Conservation (phyloP, 2,329 filamentous ascomycete species). For the Trichocomaceae sp. region DNA sequence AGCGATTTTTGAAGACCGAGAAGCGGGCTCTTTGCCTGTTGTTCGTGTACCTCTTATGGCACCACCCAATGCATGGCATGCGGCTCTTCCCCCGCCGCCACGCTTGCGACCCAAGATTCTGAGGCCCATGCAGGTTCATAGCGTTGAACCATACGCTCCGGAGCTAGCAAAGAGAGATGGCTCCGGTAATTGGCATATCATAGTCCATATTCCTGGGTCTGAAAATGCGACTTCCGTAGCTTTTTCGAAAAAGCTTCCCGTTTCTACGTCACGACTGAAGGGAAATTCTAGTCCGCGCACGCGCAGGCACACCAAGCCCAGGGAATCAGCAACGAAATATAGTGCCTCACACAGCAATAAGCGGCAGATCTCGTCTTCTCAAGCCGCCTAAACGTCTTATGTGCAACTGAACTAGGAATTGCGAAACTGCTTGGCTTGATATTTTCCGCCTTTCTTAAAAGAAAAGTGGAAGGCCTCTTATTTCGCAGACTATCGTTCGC, state of each 20-base stretch:
- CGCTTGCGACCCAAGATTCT: conserved; percentile 40
- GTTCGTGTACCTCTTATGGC: conserved; percentile 60
- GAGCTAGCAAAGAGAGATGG: conserved; percentile 32
- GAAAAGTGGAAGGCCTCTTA: too few relatives aligned
- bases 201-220: conserved; percentile 45
- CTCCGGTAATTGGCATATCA: conserved; percentile 31
- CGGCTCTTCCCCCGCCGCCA: conserved; percentile 39
- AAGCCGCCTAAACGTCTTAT: conserved; percentile 16
- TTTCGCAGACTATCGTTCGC: too few relatives aligned
- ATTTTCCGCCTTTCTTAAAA: background rate
- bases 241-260: conserved; percentile 29
- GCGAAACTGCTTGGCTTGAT: background rate
- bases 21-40: conserved; percentile 69
- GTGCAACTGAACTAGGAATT: conserved; percentile 16
- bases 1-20: conserved; percentile 73
- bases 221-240: conserved; percentile 36
- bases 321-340: conserved; percentile 22
- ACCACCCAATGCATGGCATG: conserved; percentile 58
- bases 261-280: conserved; percentile 22
- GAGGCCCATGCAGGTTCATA: conserved; percentile 50
- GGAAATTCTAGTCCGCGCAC: conserved; percentile 23
- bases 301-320: conserved; percentile 27
- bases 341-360: conserved; percentile 17
- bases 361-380: conserved; percentile 22
- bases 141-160: conserved; percentile 40